Percentiles rank a stretch among this genome's conserved stretches.
phyloP scores from a whole-genome alignment of 1,284 basidiomycete species.

The Crepidotus sp. region DNA sequence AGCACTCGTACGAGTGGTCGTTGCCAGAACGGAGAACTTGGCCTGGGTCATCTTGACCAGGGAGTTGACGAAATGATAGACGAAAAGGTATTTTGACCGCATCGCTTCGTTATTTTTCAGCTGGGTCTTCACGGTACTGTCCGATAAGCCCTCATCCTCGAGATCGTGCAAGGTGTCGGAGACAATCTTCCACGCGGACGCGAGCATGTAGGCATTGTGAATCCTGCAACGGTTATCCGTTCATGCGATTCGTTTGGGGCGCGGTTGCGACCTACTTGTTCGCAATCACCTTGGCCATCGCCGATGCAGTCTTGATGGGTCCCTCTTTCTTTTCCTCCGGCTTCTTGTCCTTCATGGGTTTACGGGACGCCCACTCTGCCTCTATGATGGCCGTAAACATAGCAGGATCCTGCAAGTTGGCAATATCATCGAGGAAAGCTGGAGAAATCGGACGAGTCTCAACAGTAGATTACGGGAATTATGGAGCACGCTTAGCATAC shows the following conservation, averaged over 20 bases:
- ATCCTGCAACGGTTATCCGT: slow-evolving; percentile 35
- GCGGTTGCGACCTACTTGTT: slow-evolving; percentile 38
- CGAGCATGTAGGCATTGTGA: slow-evolving; percentile 70
- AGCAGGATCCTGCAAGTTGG: slow-evolving; percentile 50
- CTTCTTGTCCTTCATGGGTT: slow-evolving; percentile 27
- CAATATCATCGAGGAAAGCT: slow-evolving; percentile 63
- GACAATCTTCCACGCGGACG: slow-evolving; percentile 66
- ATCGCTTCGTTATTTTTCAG: slow-evolving; percentile 42
- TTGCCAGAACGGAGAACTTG: slow-evolving; percentile 56
- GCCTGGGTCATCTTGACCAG: slow-evolving; percentile 52
- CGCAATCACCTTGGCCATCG: slow-evolving; percentile 47
- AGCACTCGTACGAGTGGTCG: slow-evolving; percentile 45
- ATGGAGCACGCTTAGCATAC: slow-evolving; percentile 30
- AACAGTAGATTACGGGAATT: not conserved
- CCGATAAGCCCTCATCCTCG: slow-evolving; percentile 41
- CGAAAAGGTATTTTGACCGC: slow-evolving; percentile 49
- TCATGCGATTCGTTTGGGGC: not conserved
- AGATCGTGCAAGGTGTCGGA: slow-evolving; percentile 46
- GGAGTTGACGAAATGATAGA: slow-evolving; percentile 50
- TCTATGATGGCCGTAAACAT: slow-evolving; percentile 48
- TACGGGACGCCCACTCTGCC: slow-evolving; percentile 44
- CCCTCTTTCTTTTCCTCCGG: slow-evolving; percentile 27
- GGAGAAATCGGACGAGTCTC: slow-evolving; percentile 3
- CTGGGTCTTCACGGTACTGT: slow-evolving; percentile 38
- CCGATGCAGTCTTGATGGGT: slow-evolving; percentile 33